Evolutionary conservation across 1,139 yeast species (phyloP), one percentile per base, ranked within the genome.

Genomic region (Schwanniomyces etchellsii): DNA sequence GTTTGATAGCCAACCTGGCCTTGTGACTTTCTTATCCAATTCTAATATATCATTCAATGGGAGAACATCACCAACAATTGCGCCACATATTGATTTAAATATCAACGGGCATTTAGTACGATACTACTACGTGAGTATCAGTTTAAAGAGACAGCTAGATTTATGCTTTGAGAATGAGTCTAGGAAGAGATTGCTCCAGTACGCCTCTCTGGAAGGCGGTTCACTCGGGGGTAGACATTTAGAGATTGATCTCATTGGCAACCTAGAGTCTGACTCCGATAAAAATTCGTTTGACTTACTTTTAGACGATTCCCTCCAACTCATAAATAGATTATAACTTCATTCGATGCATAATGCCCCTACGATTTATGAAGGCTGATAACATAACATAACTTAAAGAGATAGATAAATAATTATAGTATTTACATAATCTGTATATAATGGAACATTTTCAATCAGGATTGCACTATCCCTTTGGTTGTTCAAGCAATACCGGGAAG

Each of bases 171-270:
- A 50, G 3, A 48, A 48, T 11, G 12, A 4, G 10, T 34, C 35
- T 6, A 26, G 37, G 12, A 43, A 42, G 13, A 52, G 60, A 21
- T 45, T 65, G 30, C 52, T 74, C 9, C 75, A 72, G 40, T 55
- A 70, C 32, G 61, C 66, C 34, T 46, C 64, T n/a, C 58, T 70
- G 12, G 81, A 77, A 39, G 79, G 81, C 2, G 82, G 81, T 2
- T 50, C 60, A 10, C 52, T 71, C 26, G 80, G 80, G 3, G 82
- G 81, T 0, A 52, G 74, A 24, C 52, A 60, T 30, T 38, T 60
- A 14, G 82, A 76, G 40, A 63, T 74, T 7, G 60, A 59, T 35
- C 45, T 74, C 26, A 63, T 70, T 12, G 69, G 73, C 5, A 66
- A 63, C 24, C 28, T 47, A 18, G 31, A 41, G 0, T 48, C 45